Conservation (phyloP, 1,284 basidiomycete species). For the Cryptococcus sp. region DNA sequence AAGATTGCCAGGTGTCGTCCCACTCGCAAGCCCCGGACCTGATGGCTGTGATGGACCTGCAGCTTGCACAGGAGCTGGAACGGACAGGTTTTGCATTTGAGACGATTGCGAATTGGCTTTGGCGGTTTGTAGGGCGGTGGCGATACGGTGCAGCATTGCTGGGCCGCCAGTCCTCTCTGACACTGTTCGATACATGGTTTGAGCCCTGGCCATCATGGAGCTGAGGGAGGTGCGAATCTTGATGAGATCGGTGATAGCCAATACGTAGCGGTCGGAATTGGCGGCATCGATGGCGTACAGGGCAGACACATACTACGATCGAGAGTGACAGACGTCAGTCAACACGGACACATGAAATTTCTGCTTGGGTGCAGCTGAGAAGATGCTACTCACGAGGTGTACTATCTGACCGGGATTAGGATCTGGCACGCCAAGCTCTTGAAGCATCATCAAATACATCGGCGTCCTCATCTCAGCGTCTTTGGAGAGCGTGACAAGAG, state of each 20-base stretch:
- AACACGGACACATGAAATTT: background rate
- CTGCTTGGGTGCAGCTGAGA: background rate
- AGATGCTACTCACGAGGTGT: constrained; percentile 9
- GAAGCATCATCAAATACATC: constrained; percentile 21
- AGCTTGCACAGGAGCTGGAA: background rate
- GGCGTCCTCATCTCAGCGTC: constrained; percentile 17
- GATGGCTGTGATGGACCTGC: constrained; percentile 6
- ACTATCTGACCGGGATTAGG: constrained; percentile 10
- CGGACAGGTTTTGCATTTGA: background rate
- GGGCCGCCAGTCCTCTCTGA: constrained; percentile 12
- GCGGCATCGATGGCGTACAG: constrained; percentile 20
- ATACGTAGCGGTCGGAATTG: constrained; percentile 24
- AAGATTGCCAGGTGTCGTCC: constrained; percentile 10
- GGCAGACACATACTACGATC: constrained; percentile 27
- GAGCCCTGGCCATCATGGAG: constrained; percentile 15
- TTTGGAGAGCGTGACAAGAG: constrained; percentile 11
- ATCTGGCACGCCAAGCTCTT: constrained; percentile 13
- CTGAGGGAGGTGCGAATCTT: constrained; percentile 15
- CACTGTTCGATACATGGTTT: constrained; percentile 9
- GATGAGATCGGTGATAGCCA: constrained; percentile 16
- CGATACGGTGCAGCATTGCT: constrained; percentile 7
- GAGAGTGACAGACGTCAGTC: background rate
- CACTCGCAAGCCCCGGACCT: constrained; percentile 1
- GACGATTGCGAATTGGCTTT: constrained; percentile 3
- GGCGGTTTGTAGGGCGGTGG: background rate